Percentiles rank a stretch among this genome's conserved stretches.
These are phyloP conservation scores for Mangifera indica DNA, from an alignment of 345 rosid species.

Conservation along the genomic window DNA sequence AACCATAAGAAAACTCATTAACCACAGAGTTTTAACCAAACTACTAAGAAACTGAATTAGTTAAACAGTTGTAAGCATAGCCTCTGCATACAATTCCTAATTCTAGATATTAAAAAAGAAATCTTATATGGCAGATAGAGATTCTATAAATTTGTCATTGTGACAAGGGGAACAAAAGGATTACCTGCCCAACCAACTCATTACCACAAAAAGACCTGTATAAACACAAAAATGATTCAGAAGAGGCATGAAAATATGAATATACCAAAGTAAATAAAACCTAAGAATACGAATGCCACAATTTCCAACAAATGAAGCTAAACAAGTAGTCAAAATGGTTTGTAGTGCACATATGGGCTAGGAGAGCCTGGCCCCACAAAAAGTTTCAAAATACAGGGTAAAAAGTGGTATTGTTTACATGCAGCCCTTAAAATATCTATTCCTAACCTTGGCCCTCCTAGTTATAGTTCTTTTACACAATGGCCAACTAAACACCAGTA, in stretches of 20 bases:
- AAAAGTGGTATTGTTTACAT: too few species aligned
- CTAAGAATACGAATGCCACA: neutral
- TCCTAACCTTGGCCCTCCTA: too few species aligned
- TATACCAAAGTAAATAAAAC: neutral
- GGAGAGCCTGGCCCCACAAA: too few species aligned
- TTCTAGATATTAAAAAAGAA: neutral
- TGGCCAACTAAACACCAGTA: too few species aligned
- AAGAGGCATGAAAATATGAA: neutral
- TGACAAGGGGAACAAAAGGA: neutral
- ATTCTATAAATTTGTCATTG: neutral
- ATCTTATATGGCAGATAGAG: neutral
- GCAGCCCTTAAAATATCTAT: too few species aligned
- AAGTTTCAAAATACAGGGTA: too few species aligned
- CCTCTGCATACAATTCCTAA: neutral
- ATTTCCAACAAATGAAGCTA: neutral
- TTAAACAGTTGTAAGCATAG: too few species aligned
- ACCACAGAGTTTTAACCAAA: constrained; percentile 6
- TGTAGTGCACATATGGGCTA: too few species aligned
- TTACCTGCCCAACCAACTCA: constrained; percentile 75
- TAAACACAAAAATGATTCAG: constrained; percentile 21
- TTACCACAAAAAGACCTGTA: constrained; percentile 69
- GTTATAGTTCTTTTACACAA: too few species aligned
- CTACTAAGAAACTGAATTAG: neutral
- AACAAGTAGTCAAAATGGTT: neutral
- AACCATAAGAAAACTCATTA: neutral